Base-by-base conservation (phyloP, 331 rosid species). In the Pyracantha coccinea region DNA sequence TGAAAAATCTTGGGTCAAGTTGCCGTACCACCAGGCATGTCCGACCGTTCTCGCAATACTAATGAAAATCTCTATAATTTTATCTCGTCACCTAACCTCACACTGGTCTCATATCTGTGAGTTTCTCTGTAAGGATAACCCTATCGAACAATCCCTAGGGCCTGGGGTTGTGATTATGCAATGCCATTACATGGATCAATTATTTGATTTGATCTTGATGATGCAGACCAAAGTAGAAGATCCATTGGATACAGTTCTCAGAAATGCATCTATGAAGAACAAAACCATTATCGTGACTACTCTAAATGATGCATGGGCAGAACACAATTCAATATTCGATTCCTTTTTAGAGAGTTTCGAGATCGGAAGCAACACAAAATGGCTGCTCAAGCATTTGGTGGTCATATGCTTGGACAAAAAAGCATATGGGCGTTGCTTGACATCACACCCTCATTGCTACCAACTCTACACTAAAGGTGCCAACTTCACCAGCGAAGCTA, bases 251-350 rank as follows among this genome's bases (percentile, higher is more conserved):
- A 52, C 21, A 2, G 57, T 52, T 52, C 89, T 52, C 75, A 91
- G 4, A 82, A 71, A 72, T 0, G 98, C 97, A 7, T 77, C 97
- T 0, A 91, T 83, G 94, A 44, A 78, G 60, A 66, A 85, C 45
- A 80, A 83, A 63, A 93, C 45, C 17, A 87, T 38, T 11, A 38
- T 38, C 14, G 14, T 38, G 10, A 90, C 98, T 31, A 93, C 91
- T 2, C 20, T 93, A 27, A 93, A 93, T 54, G 93, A 88, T 10
- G 98, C 98, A 21, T 93, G 98, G 98, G 93, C 93, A 7, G 87
- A 88, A 54, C 89, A 91, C 23, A 81, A 85, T 20, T 91, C 97
- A 3, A 81, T 93, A 74, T 86, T 91, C 38, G 98, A 93, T 47
- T 70, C 87, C 12, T 93, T 93, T 73, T 84, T 89, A 1, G 83